Evolutionary conservation across 1,139 yeast species (phyloP).

Genomic region (Trichomonascaceae sp.): DNA sequence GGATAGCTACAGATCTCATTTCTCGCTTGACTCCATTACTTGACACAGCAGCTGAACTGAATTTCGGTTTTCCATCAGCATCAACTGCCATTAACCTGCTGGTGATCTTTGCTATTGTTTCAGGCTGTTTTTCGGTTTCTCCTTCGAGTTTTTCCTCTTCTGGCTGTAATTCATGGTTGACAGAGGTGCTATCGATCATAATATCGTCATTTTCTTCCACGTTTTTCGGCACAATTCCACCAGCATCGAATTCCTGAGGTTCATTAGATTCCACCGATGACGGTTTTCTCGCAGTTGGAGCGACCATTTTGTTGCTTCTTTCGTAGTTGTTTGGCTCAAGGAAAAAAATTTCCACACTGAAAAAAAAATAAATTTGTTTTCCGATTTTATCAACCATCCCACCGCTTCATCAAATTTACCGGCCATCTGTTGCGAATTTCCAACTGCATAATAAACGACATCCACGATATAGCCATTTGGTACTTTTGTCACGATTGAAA

Average conservation of each 20-base stretch:
- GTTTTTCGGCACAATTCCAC: not conserved
- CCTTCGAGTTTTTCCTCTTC: slow-evolving; percentile 22
- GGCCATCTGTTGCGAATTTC: not conserved
- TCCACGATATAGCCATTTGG: not conserved
- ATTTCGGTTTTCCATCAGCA: slow-evolving; percentile 85
- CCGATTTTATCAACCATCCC: not conserved
- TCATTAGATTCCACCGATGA: slow-evolving; percentile 12
- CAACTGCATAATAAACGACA: not conserved
- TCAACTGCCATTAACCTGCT: slow-evolving; percentile 50
- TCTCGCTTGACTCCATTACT: slow-evolving; percentile 74
- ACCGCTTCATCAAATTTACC: not conserved
- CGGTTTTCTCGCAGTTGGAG: slow-evolving; percentile 53
- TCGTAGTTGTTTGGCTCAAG: not conserved
- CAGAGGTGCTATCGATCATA: slow-evolving; percentile 46
- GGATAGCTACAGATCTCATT: slow-evolving; percentile 83
- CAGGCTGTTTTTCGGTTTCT: slow-evolving; percentile 6
- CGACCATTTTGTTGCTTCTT: slow-evolving; percentile 46
- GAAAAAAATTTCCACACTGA: slow-evolving; percentile 4
- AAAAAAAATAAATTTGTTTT: not conserved
- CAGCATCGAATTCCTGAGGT: slow-evolving; percentile 14
- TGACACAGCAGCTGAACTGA: slow-evolving; percentile 63
- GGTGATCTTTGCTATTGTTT: not conserved
- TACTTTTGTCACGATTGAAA: no score
- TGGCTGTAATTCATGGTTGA: slow-evolving; percentile 33
- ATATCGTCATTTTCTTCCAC: slow-evolving; percentile 51